Evolutionary conservation across 345 rosid genomes (phyloP), one percentile per base, ranked within the genome.

Genomic region (Aethionema arabicum): DNA sequence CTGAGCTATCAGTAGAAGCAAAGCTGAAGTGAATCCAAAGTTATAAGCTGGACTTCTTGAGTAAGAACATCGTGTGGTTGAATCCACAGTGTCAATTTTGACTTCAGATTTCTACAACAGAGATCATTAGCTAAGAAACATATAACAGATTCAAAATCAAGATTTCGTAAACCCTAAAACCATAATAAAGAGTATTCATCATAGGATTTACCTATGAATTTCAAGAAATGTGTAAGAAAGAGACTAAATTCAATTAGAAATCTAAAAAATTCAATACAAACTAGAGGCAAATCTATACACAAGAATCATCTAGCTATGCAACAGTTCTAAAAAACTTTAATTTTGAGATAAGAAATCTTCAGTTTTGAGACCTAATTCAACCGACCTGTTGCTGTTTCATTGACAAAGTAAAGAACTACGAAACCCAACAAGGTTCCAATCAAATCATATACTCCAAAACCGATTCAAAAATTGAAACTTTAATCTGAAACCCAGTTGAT

Each of bases 1-100:
- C 74, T 89, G 93, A 53, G 95, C 88, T 53, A 85, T 50, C 78
- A 84, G 9, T 51, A 92, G 86, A 14, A 83, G 65, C 37, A 76
- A 51, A 7, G 97, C 90, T 9, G 99, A 77, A 51, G 85, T 70
- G 63, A 90, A 62, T 32, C 97, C 96, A 69, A 85, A 87, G 29
- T 72, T 74, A 13, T 74, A 75, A 29, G 97, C 97, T 32, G 88
- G 87, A 71, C 84, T 90, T 65, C 84, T 72, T 21, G 87, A 80
- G 72, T 84, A 90, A 7, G 79, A 72, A 70, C 97, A 93, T 54
- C 70, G 78, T 5, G 77, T 73, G 8, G 77, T 38, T 52, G 90
- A 61, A 38, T 52, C 68, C 7, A 78, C 41, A 46, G 82, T 43
- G 11, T 56, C 51, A 72, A 77, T 51, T 11, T 51, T 78, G 68